Evolutionary conservation across 2,329 filamentous ascomycete species (phyloP), one percentile per base, ranked within the genome.

Genomic region (Ilyonectria robusta): DNA sequence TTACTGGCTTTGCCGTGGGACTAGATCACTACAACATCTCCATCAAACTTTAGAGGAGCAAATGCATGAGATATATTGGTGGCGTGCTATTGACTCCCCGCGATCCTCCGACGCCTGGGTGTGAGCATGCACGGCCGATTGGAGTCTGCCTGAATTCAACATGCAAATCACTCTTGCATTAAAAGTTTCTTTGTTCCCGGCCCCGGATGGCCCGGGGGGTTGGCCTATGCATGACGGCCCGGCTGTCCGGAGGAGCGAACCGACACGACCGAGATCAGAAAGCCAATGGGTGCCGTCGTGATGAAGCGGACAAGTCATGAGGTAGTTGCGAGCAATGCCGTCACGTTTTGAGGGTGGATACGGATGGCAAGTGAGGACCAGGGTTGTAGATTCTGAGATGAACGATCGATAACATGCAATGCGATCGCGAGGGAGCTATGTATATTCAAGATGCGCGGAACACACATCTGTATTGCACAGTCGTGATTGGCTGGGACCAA

Each of bases 1-100:
- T 98, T 50, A 92, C 93, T 1, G 88, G 81, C 1, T 78, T 93
- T 55, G 95, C 94, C 2, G 81, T 95, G 15, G 84, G 78, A 2
- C 79, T 95, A 68, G 92, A 95, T 78, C 75, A 80, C 59, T 89
- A 85, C 72, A 81, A 93, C 75, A 84, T 95, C 8, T 92, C 89
- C 21, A 90, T 95, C 74, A 94, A 93, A 80, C 76, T 95, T 57
- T 94, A 75, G 13, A 29, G 48, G 50, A 19, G 8, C 31, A 53
- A 15, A 37, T 15, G 15, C 17, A n/a, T 13, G 31, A 55, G 23
- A 33, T n/a, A 7, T 62, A 23, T 35, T 44, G 19, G 59, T 23
- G 21, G 40, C 15, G 29, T 29, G 31, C 35, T 21, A 53, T 46
- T 17, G 21, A 62, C 44, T 40, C 46, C 23, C 59, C 35, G 26